phyloP scores from a whole-genome alignment of 2,329 filamentous ascomycete species.

The Alternaria atra region DNA sequence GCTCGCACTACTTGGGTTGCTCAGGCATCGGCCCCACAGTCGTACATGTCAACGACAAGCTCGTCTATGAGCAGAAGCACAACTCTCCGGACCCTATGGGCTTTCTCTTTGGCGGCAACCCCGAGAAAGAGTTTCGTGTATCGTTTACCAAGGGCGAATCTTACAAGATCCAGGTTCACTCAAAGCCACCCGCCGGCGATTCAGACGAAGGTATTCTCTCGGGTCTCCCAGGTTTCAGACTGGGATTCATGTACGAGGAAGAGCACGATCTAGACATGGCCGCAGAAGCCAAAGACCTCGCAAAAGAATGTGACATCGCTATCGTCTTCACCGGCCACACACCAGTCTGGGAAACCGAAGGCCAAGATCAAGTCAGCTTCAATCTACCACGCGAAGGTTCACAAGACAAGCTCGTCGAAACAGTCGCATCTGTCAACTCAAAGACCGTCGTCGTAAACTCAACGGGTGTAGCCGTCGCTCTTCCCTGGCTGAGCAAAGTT shows the following conservation, averaged over 20 bases:
- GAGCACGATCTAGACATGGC: conserved; percentile 44
- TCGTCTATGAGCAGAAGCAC: conserved; percentile 47
- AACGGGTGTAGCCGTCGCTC: conserved; percentile 76
- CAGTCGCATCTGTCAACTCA: conserved; percentile 71
- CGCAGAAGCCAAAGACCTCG: conserved; percentile 35
- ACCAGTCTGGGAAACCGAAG: conserved; percentile 60
- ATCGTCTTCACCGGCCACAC: conserved; percentile 49
- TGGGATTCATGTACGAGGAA: conserved; percentile 45
- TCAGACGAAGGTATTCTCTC: conserved; percentile 33
- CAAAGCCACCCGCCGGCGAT: conserved; percentile 64
- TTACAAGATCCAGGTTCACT: conserved; percentile 67
- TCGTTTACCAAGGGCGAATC: conserved; percentile 66
- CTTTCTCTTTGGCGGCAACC: conserved; percentile 71
- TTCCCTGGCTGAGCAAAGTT: conserved; percentile 70
- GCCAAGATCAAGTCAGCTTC: conserved; percentile 66
- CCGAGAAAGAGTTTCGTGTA: conserved; percentile 69
- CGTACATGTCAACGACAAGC: conserved; percentile 38
- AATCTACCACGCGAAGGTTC: conserved; percentile 64
- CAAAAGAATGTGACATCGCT: conserved; percentile 39
- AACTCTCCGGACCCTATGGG: conserved; percentile 68
- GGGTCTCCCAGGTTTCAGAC: conserved; percentile 44
- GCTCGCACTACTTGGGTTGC: conserved; percentile 45
- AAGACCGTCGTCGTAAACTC: conserved; percentile 79
- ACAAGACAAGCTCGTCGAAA: conserved; percentile 71
- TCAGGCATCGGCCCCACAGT: conserved; percentile 46